Evolutionary conservation across 805 yeast species (phyloP), one percentile per base, ranked within the genome.

Genomic region (Osmozyma mogii): DNA sequence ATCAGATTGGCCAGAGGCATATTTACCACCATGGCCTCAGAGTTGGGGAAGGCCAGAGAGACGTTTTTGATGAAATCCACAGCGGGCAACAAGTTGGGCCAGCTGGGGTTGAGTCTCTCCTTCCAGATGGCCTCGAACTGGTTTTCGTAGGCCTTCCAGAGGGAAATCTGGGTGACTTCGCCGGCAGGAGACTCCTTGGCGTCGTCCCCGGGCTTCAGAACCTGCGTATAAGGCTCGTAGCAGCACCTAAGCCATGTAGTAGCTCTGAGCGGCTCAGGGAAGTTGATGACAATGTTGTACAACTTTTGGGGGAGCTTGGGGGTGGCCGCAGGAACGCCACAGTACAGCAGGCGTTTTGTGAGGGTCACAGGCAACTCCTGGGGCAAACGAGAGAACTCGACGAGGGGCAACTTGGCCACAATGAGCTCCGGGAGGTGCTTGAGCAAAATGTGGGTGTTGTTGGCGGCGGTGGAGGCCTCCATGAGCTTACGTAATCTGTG

Each of bases 41-140:
- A 85, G 44, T 77, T 73, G 11, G 82, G 78, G 51, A 92, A 92
- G 1, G 95, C 95, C 36, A 75, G 74, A 19, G 88, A 80, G 13
- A 89, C 97, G 49, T 92, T 89, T 46, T 89, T 85, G 52, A 92
- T 92, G 54, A 92, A 92, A 42, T 92, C 97, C 9, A 92, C 96
- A 0, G 98, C 98, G 1, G 96, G 95, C 18, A 89, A 65, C 28
- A 89, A 60, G 30, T 40, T 41, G 33, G 48, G 48, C 42, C 41
- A 54, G 24, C 50, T 52, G 11, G 50, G 40, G 28, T 45, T 48
- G 35, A 35, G 35, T 16, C 50, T 42, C 22, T 49, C 49, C 42
- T 75, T 72, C 44, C 78, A 70, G 31, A 71, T 72, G 31, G 69
- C 70, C 37, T 80, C 80, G 47, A 92, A 92, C 51, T 82, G 92